These are phyloP conservation scores for Gardenia jasminoides DNA, from an alignment of 257 asterid genomes.

Conservation along the genomic window DNA sequence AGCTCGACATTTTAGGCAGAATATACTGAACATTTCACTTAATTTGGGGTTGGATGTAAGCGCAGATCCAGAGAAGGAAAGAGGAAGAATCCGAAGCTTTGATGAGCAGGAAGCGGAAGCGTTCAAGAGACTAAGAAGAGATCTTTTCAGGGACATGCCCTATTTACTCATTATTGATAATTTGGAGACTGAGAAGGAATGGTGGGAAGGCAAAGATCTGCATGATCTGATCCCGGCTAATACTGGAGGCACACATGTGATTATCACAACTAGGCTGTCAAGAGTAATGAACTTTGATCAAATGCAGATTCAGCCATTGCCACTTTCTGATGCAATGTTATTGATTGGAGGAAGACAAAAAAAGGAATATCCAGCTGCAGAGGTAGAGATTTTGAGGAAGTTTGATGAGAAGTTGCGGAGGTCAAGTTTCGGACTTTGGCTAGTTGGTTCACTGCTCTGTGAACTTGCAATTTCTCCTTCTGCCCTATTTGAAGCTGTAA, in stretches of 20 bases:
- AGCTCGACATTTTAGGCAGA: slow-evolving; percentile 66
- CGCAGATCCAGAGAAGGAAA: slow-evolving; percentile 82
- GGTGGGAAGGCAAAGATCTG: slow-evolving; percentile 96
- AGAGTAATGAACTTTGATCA: slow-evolving; percentile 64
- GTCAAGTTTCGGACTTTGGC: slow-evolving; percentile 65
- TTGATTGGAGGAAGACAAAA: slow-evolving; percentile 63
- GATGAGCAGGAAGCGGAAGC: slow-evolving; percentile 89
- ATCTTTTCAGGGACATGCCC: slow-evolving; percentile 86
- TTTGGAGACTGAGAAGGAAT: slow-evolving; percentile 74
- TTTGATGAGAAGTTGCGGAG: slow-evolving; percentile 62
- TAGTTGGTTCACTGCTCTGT: slow-evolving; percentile 63
- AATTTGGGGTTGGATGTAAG: slow-evolving; percentile 74
- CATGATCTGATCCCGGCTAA: slow-evolving; percentile 77
- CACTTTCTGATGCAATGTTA: slow-evolving; percentile 56
- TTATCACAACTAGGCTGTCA: slow-evolving; percentile 66
- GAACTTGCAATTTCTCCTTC: slow-evolving; percentile 66
- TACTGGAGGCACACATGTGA: slow-evolving; percentile 82
- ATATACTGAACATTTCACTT: slow-evolving; percentile 53
- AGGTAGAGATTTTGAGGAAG: slow-evolving; percentile 54
- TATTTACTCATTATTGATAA: slow-evolving; percentile 73
- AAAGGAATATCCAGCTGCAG: slow-evolving; percentile 52
- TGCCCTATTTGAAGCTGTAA: slow-evolving; percentile 62
- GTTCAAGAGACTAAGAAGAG: slow-evolving; percentile 72
- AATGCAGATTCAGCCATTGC: slow-evolving; percentile 61
- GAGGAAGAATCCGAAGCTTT: slow-evolving; percentile 72